Conservation (phyloP, 2,329 filamentous ascomycete genomes). For the Beauveria pseudobassiana region DNA sequence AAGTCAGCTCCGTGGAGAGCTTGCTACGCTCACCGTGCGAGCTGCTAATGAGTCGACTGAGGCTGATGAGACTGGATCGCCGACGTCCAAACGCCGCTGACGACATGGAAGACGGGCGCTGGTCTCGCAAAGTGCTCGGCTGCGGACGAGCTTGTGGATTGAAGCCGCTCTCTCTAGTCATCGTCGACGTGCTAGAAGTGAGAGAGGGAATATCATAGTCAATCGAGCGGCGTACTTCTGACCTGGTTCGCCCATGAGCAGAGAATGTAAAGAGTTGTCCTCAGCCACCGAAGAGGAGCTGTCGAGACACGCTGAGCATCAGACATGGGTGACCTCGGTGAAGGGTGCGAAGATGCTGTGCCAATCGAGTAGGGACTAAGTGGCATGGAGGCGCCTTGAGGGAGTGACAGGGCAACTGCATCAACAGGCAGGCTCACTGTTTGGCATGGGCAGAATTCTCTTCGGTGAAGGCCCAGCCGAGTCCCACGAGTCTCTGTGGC, state of each 20-base stretch:
- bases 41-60: constrained; percentile 69
- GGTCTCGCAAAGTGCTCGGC: constrained; percentile 41
- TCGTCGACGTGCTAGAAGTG: constrained; percentile 70
- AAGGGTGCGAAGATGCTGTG: constrained; percentile 59
- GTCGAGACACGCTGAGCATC: constrained; percentile 68
- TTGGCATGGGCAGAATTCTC: constrained; percentile 25
- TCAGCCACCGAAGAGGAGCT: constrained; percentile 65
- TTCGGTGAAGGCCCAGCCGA: constrained; percentile 40
- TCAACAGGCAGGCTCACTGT: constrained; percentile 3
- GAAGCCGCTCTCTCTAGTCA: constrained; percentile 59
- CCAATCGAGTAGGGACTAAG: constrained; percentile 59
- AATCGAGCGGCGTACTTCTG: constrained; percentile 62
- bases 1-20: constrained; percentile 59
- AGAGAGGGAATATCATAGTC: constrained; percentile 64
- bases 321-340: constrained; percentile 60
- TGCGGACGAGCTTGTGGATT: constrained; percentile 38
- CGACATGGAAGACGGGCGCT: constrained; percentile 56
- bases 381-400: constrained; percentile 39
- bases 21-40: constrained; percentile 70
- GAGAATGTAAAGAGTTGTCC: constrained; percentile 61
- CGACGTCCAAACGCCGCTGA: constrained; percentile 59
- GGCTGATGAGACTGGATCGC: constrained; percentile 67
- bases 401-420: constrained; percentile 18
- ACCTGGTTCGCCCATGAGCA: constrained; percentile 65
- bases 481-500: constrained; percentile 26